A percentile compares a stretch with the other conserved stretches of the same genome.
Evolutionary conservation across 441 rosid genomes (phyloP).

Genomic region (Rhodomyrtus psidioides): DNA sequence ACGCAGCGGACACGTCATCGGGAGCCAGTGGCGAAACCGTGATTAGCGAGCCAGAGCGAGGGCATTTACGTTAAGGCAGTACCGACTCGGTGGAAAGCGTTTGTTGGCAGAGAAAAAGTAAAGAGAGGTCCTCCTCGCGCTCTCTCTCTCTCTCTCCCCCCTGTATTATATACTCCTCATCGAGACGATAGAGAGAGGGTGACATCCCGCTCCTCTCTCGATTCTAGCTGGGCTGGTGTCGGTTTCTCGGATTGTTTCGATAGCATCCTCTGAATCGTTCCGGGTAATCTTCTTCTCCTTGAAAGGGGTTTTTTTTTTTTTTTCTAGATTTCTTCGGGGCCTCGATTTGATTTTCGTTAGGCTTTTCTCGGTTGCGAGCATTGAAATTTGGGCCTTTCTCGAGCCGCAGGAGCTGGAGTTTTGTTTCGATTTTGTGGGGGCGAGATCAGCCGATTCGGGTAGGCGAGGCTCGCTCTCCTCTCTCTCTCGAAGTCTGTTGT

Average conservation of each 20-base stretch:
- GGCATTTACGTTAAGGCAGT: background rate
- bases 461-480: background rate
- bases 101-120: background rate
- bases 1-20: background rate
- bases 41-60: background rate
- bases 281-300: background rate
- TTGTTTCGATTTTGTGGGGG: background rate
- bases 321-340: background rate
- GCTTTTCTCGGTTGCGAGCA: background rate
- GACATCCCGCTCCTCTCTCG: background rate
- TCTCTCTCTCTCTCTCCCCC: background rate
- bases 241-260: background rate
- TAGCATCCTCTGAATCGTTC: slow-evolving; percentile 1
- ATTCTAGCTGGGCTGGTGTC: background rate
- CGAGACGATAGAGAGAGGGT: background rate
- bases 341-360: background rate
- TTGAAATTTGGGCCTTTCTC: background rate
- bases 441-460: background rate
- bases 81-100: background rate
- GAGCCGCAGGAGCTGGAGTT: background rate
- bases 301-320: background rate
- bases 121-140: background rate
- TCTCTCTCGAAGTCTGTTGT: background rate
- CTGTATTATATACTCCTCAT: background rate
- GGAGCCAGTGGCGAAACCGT: background rate